phyloP scores from a whole-genome alignment of 148 eudicot species.

The Selenicereus undatus region DNA sequence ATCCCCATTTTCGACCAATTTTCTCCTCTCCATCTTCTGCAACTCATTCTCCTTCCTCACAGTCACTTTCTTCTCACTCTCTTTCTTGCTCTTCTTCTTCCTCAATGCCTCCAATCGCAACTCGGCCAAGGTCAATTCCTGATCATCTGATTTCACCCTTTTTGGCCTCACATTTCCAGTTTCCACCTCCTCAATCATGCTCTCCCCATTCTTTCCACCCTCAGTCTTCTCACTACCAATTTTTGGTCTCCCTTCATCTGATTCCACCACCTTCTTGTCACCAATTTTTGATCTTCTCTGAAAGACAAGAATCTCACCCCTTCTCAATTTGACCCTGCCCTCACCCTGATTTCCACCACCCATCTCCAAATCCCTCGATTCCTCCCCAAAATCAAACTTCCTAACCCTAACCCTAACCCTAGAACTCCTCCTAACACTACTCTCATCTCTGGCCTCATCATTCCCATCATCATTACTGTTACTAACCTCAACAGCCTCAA shows the following conservation, averaged over 20 bases:
- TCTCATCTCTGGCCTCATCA: background rate
- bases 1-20: slow-evolving; percentile 30
- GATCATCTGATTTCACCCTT: background rate
- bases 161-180: slow-evolving; percentile 9
- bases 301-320: background rate
- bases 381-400: slow-evolving; percentile 3
- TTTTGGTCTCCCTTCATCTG: slow-evolving; percentile 5
- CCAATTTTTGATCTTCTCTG: slow-evolving; percentile 6
- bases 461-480: slow-evolving; percentile 11
- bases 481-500: slow-evolving; percentile 49
- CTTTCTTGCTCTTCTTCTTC: slow-evolving; percentile 31
- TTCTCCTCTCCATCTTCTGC: slow-evolving; percentile 27
- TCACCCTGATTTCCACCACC: slow-evolving; percentile 15
- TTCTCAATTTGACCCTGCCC: background rate
- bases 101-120: slow-evolving; percentile 43
- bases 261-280: slow-evolving; percentile 18
- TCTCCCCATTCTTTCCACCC: background rate
- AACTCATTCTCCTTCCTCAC: slow-evolving; percentile 24
- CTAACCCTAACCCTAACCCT: slow-evolving; percentile 33
- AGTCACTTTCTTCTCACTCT: slow-evolving; percentile 24
- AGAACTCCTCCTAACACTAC: slow-evolving; percentile 21
- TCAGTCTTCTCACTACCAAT: background rate
- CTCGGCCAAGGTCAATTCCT: slow-evolving; percentile 51
- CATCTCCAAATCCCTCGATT: slow-evolving; percentile 17
- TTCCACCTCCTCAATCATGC: slow-evolving; percentile 2